Conservation (phyloP, 257 asterid species). For the Misopates orontium region DNA sequence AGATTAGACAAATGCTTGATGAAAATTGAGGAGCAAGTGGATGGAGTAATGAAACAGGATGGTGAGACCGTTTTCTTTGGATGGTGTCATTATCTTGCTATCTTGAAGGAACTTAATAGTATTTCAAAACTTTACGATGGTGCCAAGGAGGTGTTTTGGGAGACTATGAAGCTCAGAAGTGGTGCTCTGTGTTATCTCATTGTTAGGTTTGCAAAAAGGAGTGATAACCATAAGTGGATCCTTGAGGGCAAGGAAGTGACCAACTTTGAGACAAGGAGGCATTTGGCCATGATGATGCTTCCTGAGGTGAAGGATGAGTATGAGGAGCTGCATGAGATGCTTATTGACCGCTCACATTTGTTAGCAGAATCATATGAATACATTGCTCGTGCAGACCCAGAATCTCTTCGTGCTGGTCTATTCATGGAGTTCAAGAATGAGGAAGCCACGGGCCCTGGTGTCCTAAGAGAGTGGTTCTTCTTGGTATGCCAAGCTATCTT, state of each 20-base stretch:
- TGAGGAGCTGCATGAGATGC: slow-evolving; percentile 92
- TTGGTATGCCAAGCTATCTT: slow-evolving; percentile 88
- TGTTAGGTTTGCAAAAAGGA: slow-evolving; percentile 66
- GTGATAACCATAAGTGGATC: slow-evolving; percentile 77
- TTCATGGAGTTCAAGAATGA: slow-evolving; percentile 96
- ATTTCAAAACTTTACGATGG: slow-evolving; percentile 59
- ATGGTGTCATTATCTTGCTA: slow-evolving; percentile 60
- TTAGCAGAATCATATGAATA: slow-evolving; percentile 82
- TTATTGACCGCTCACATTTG: slow-evolving; percentile 83
- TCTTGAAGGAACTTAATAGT: slow-evolving; percentile 65
- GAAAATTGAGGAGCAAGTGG: slow-evolving; percentile 53
- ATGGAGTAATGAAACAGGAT: slow-evolving; percentile 35
- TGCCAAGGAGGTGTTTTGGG: slow-evolving; percentile 67
- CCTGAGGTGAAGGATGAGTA: slow-evolving; percentile 85
- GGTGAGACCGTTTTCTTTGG: slow-evolving; percentile 39
- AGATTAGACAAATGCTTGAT: slow-evolving; percentile 53
- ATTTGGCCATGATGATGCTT: slow-evolving; percentile 74
- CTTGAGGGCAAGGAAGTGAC: slow-evolving; percentile 70
- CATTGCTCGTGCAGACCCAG: slow-evolving; percentile 60
- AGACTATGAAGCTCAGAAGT: slow-evolving; percentile 53
- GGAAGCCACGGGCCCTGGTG: slow-evolving; percentile 99
- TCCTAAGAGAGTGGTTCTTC: slow-evolving; percentile 93
- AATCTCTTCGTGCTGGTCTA: slow-evolving; percentile 73
- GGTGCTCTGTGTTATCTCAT: slow-evolving; percentile 59
- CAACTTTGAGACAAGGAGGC: slow-evolving; percentile 82